These are phyloP conservation scores for Botryotinia calthae DNA, from an alignment of 2,329 filamentous ascomycete genomes.

Conservation along the genomic window DNA sequence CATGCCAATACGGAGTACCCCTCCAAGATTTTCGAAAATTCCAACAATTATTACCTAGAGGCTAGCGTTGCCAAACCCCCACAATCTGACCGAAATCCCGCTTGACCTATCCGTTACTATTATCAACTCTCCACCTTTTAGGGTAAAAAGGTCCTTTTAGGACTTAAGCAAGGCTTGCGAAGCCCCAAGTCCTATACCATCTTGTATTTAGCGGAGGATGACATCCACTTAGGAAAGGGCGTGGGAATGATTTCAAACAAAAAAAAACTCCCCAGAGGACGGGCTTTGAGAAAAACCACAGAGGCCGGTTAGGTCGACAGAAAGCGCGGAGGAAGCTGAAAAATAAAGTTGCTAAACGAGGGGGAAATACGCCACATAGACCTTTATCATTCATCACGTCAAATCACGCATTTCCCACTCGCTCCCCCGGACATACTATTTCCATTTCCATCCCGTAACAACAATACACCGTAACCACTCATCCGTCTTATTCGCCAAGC, in stretches of 20 bases:
- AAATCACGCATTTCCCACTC: not conserved
- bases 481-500: not conserved
- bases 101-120: slow-evolving; percentile 1
- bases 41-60: not conserved
- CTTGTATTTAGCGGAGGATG: not conserved
- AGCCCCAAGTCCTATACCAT: not conserved
- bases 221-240: slow-evolving; percentile 1
- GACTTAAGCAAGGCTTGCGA: not conserved
- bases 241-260: not conserved
- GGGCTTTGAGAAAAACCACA: not conserved
- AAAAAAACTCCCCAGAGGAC: not conserved
- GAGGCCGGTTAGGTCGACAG: not conserved
- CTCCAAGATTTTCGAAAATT: slow-evolving; percentile 9
- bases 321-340: not conserved
- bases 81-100: slow-evolving; percentile 16
- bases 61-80: slow-evolving; percentile 2
- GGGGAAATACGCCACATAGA: not conserved
- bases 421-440: not conserved
- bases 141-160: not conserved
- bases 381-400: not conserved
- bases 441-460: not conserved
- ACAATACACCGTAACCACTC: not conserved
- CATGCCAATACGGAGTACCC: slow-evolving; percentile 1
- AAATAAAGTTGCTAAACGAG: not conserved
- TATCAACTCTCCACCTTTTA: not conserved